Base-by-base conservation (phyloP, 225 moss, liverwort and hornwort genomes). In the Marchantia polymorpha region DNA sequence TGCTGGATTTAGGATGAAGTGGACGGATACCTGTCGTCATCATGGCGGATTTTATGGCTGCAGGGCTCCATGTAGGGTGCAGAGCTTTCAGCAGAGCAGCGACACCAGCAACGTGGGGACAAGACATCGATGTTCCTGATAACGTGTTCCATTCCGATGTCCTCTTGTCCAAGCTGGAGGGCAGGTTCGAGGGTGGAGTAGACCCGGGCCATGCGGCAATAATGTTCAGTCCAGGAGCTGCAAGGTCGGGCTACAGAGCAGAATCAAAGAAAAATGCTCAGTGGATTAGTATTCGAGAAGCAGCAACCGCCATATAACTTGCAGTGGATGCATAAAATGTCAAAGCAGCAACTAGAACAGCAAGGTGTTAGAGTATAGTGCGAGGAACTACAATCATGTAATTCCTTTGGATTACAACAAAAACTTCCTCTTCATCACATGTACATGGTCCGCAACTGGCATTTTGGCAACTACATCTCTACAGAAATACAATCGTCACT, bases 81-180 rank as follows among this genome's bases (percentile, higher is more conserved):
- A 78, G 25, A 30, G 78, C 77, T 78, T 82, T 81, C 3, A 85
- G 76, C 16, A 78, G 72, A 0, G 84, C 81, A n/a, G 78, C 77
- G 6, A 65, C 54, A 25, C 73, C 81, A 7, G 84, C 78, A 10
- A 81, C 81, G 39, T 85, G 84, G 10, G 84, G 81, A 49, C 81
- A 81, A 39, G 78, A 65, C 84, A 85, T 85, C 52, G 81, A 85
- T 7, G 78, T 85, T 68, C 84, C 84, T 1, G 81, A 85, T 14
- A 81, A n/a, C 52, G 68, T 67, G 78, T 74, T 78, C 78, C 72
- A 85, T 15, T 78, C 68, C 39, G 64, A 48, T n/a, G 50, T 31
- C 25, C 83, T 69, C 7, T 31, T 47, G 77, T 84, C 84, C 15
- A 79, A 7, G 26, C 39, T 69, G 16, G 39, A 39, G 49, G 75